These are phyloP conservation scores for Mortierella sp. DNA, from an alignment of 371 early-diverging fungal species.

Conservation along the genomic window DNA sequence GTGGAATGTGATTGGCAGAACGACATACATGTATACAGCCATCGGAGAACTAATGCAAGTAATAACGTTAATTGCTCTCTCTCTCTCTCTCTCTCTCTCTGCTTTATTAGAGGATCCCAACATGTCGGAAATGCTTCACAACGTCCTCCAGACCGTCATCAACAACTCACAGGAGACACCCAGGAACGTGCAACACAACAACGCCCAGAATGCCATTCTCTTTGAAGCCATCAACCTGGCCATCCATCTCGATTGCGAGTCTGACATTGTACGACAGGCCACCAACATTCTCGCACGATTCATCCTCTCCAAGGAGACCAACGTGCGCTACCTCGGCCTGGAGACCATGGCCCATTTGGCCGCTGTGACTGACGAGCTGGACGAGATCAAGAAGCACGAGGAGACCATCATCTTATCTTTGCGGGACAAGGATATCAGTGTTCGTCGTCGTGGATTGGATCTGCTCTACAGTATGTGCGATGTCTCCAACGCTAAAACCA, in stretches of 20 bases:
- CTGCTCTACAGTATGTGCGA: conserved; percentile 97
- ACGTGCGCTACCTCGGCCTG: conserved; percentile 93
- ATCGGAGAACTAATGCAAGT: conserved; percentile 13
- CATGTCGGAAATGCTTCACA: conserved; percentile 72
- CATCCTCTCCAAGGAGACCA: conserved; percentile 94
- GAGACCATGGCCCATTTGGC: conserved; percentile 98
- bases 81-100: background rate
- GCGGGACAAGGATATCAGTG: conserved; percentile 96
- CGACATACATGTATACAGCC: background rate
- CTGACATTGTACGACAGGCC: conserved; percentile 87
- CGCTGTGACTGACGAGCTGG: conserved; percentile 86
- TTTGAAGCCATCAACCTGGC: conserved; percentile 97
- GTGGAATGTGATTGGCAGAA: background rate
- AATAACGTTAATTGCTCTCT: conserved; percentile 4
- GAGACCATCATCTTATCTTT: conserved; percentile 90
- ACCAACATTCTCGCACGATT: conserved; percentile 87
- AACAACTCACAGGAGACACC: conserved; percentile 88
- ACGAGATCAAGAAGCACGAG: conserved; percentile 88
- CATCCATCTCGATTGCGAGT: conserved; percentile 92
- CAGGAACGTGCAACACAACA: conserved; percentile 96
- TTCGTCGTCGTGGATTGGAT: conserved; percentile 95
- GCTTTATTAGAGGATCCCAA: conserved; percentile 65
- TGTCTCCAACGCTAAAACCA: conserved; percentile 84
- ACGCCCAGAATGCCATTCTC: conserved; percentile 95
- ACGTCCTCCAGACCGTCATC: conserved; percentile 85